Percentiles rank a stretch among this genome's conserved stretches.
These are phyloP conservation scores for Boletales sp. DNA, from an alignment of 768 basidiomycete genomes.

Conservation along the genomic window DNA sequence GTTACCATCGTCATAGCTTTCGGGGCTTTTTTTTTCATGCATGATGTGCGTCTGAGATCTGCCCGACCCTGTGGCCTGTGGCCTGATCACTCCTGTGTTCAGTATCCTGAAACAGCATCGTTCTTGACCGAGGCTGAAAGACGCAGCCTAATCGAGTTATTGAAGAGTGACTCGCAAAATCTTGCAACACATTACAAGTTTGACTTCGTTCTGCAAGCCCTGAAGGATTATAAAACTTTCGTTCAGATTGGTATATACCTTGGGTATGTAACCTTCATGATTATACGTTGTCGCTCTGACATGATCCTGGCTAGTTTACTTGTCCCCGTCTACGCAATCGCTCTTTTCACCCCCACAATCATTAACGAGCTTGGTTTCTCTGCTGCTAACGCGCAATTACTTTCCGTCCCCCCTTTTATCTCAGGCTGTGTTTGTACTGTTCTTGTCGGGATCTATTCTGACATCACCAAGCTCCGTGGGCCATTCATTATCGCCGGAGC, in stretches of 20 bases:
- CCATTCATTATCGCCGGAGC: conserved; percentile 45
- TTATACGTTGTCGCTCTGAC: conserved; percentile 1
- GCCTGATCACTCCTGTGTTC: background rate
- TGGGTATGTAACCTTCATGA: conserved; percentile 28
- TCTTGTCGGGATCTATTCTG: conserved; percentile 39
- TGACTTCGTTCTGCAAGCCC: conserved; percentile 47
- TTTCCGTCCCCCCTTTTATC: conserved; percentile 50
- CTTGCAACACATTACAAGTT: conserved; percentile 43
- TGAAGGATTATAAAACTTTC: conserved; percentile 43
- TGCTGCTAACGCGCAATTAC: conserved; percentile 45
- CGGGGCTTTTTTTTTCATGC: conserved; percentile 45
- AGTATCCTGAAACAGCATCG: conserved; percentile 57
- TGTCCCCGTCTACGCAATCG: conserved; percentile 45
- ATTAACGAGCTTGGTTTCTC: conserved; percentile 48
- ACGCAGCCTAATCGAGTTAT: conserved; percentile 33
- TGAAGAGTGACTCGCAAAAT: conserved; percentile 43
- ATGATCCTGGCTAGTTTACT: conserved; percentile 32
- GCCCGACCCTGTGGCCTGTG: background rate
- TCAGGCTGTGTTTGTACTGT: conserved; percentile 45
- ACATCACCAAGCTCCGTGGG: conserved; percentile 41
- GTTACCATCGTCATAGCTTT: conserved; percentile 20
- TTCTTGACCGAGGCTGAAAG: conserved; percentile 50
- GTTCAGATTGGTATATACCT: conserved; percentile 36
- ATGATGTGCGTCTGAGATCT: conserved; percentile 39
- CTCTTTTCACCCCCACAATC: conserved; percentile 51